These are phyloP conservation scores for Gossypium lobatum DNA, from an alignment of 441 rosid genomes.

Conservation along the genomic window DNA sequence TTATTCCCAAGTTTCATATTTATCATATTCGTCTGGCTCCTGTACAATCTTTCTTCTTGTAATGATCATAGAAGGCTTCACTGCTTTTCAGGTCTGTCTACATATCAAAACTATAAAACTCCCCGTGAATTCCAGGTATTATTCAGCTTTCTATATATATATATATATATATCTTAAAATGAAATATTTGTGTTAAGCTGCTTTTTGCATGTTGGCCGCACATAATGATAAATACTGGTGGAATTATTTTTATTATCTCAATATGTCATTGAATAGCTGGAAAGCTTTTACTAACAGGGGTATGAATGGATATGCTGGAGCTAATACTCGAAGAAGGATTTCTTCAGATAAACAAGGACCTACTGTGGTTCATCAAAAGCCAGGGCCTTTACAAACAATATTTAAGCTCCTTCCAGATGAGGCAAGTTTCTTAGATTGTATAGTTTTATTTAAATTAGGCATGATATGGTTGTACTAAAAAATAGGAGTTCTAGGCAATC, in stretches of 20 bases:
- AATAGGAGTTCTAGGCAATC: background rate
- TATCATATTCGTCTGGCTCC: too few species aligned
- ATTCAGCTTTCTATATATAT: too few species aligned
- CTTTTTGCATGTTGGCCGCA: too few species aligned
- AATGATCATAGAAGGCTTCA: slow-evolving; percentile 6
- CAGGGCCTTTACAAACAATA: slow-evolving; percentile 93
- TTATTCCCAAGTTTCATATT: slow-evolving; percentile 15
- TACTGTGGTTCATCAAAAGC: slow-evolving; percentile 89
- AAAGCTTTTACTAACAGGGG: slow-evolving; percentile 31
- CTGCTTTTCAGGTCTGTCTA: slow-evolving; percentile 76
- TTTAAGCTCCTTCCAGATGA: slow-evolving; percentile 87
- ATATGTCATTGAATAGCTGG: background rate
- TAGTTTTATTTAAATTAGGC: background rate
- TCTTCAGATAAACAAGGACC: slow-evolving; percentile 79
- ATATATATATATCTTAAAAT: background rate
- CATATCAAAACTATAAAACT: slow-evolving; percentile 83
- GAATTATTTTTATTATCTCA: background rate
- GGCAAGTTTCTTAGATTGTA: too few species aligned
- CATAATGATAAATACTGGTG: background rate
- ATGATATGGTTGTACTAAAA: background rate
- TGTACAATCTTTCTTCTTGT: too few species aligned
- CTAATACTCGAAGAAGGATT: slow-evolving; percentile 67
- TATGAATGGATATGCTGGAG: slow-evolving; percentile 66
- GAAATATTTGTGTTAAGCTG: background rate
- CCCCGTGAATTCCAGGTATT: slow-evolving; percentile 81